phyloP scores from a whole-genome alignment of 1,284 basidiomycete species.

The Trichosporon ovoides region DNA sequence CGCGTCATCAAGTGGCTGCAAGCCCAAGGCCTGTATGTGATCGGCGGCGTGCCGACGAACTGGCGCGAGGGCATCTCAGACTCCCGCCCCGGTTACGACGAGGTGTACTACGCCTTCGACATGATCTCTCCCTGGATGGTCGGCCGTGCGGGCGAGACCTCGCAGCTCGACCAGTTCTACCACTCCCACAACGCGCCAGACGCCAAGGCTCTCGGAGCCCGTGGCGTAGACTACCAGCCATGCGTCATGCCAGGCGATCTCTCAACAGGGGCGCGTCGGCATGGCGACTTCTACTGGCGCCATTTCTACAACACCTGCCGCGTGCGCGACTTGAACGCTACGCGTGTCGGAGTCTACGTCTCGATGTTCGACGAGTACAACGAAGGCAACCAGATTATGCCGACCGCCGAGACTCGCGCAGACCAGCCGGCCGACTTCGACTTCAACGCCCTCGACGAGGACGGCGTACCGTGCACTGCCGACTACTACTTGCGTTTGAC shows the following conservation, averaged over 20 bases:
- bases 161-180: conserved; percentile 15
- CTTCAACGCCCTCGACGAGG: conserved; percentile 19
- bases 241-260: conserved; percentile 23
- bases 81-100: conserved; percentile 12
- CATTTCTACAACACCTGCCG: conserved; percentile 16
- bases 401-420: conserved; percentile 16
- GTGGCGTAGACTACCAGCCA: conserved; percentile 20
- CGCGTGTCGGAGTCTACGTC: conserved; percentile 10
- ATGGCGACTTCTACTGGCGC: conserved; percentile 24
- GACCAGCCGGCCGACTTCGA: conserved; percentile 17
- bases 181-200: conserved; percentile 11
- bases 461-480: conserved; percentile 17
- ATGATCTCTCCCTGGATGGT: conserved; percentile 23
- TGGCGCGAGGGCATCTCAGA: conserved; percentile 15
- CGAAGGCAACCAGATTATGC: conserved; percentile 22
- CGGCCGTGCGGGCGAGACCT: conserved; percentile 15
- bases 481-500: conserved; percentile 26
- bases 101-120: conserved; percentile 19
- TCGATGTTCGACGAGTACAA: conserved; percentile 26
- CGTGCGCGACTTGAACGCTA: neutral
- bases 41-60: conserved; percentile 23
- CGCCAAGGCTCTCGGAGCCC: conserved; percentile 7
- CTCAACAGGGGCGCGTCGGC: conserved; percentile 7
- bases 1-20: conserved; percentile 19
- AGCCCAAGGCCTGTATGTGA: conserved; percentile 12